phyloP scores from a whole-genome alignment of 176 grass and related monocot species.

The Carex littledalei region DNA sequence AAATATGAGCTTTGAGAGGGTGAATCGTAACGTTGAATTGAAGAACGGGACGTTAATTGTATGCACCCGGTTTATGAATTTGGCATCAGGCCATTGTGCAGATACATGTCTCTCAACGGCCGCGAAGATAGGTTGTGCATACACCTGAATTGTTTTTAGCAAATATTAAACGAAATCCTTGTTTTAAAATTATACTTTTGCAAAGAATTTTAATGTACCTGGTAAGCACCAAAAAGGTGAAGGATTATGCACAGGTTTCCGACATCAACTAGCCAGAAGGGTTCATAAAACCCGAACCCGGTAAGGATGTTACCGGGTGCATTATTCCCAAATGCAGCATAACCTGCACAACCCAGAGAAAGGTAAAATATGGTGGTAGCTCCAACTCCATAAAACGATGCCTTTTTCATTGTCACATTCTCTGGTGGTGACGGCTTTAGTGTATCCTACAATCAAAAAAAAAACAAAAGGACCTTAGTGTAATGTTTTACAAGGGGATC shows the following conservation, averaged over 20 bases:
- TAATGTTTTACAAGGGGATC: background rate
- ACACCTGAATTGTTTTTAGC: conserved; percentile 38
- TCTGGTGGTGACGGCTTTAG: conserved; percentile 62
- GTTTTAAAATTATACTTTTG: background rate
- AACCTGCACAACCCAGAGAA: conserved; percentile 60
- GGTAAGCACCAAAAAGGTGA: conserved; percentile 87
- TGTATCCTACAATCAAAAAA: conserved; percentile 41
- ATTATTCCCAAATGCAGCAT: conserved; percentile 77
- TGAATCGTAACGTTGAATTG: conserved; percentile 31
- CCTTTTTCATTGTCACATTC: conserved; percentile 79
- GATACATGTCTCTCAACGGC: conserved; percentile 56
- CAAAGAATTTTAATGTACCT: conserved; percentile 30
- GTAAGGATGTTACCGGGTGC: conserved; percentile 86
- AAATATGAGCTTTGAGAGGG: conserved; percentile 66
- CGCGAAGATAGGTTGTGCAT: conserved; percentile 83
- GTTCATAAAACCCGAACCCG: conserved; percentile 82
- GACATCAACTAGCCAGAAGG: conserved; percentile 92
- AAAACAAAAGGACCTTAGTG: background rate
- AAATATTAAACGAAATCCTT: background rate
- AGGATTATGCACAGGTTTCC: conserved; percentile 87
- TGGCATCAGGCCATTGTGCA: conserved; percentile 62
- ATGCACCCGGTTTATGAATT: conserved; percentile 72
- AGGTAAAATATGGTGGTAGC: conserved; percentile 88
- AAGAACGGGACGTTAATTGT: conserved; percentile 46
- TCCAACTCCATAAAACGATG: conserved; percentile 45